Conservation (phyloP, 129 eudicot genomes). For the Artemisia tridentata region DNA sequence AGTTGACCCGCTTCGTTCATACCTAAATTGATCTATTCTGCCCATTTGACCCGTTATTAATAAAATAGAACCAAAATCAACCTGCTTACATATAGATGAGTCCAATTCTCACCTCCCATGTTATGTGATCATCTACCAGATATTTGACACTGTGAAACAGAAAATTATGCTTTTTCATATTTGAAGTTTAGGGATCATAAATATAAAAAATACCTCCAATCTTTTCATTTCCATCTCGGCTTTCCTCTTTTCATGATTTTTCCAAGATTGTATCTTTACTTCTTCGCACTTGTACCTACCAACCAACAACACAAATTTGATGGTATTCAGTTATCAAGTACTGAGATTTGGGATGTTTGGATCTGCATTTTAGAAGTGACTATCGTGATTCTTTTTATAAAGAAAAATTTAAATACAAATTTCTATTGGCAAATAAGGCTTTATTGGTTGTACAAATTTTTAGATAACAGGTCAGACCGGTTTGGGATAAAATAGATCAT, state of each 20-base stretch:
- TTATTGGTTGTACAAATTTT: too few species aligned
- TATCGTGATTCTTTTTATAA: too few species aligned
- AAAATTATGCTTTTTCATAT: neutral
- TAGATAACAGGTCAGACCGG: too few species aligned
- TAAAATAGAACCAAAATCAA: neutral
- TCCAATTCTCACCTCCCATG: neutral
- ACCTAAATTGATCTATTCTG: neutral
- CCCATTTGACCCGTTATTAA: neutral
- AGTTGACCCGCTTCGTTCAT: neutral
- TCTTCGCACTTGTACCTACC: slow-evolving; percentile 86
- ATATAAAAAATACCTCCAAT: slow-evolving; percentile 58
- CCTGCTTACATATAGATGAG: neutral
- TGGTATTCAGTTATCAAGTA: neutral
- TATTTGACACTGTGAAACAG: neutral
- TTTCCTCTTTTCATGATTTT: slow-evolving; percentile 87
- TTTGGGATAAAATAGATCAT: too few species aligned
- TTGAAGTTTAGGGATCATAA: neutral
- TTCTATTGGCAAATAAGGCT: too few species aligned
- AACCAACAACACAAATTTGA: neutral
- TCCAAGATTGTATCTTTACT: slow-evolving; percentile 95
- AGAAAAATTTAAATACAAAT: too few species aligned
- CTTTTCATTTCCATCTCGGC: slow-evolving; percentile 94
- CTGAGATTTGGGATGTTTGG: too few species aligned
- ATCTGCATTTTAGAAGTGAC: too few species aligned
- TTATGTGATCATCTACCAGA: neutral